Evolutionary conservation across 2,329 filamentous ascomycete genomes (phyloP).

Genomic region (Penicillium sp.): DNA sequence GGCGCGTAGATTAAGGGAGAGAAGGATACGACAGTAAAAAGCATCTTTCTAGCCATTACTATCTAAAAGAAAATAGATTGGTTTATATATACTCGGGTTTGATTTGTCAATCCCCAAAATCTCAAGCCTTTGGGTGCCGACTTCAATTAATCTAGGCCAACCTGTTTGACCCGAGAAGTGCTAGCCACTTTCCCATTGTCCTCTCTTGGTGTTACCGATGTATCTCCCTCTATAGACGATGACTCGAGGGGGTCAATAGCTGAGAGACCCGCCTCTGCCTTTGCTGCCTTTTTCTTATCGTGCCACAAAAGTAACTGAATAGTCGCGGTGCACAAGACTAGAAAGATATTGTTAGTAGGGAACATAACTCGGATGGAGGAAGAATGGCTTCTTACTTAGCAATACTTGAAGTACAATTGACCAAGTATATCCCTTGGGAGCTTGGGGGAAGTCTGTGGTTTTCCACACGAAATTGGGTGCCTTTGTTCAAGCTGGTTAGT

Average conservation of each 20-base stretch:
- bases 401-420: constrained; percentile 37
- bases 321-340: constrained; percentile 1
- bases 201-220: not conserved
- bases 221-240: not conserved
- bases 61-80: too few relatives aligned
- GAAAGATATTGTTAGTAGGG: not conserved
- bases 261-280: not conserved
- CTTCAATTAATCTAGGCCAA: not conserved
- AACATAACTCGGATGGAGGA: not conserved
- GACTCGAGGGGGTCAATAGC: not conserved
- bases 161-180: not conserved
- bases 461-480: constrained; percentile 47
- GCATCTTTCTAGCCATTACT: too few relatives aligned
- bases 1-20: too few relatives aligned
- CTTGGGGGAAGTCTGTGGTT: constrained; percentile 42
- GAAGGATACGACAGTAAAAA: too few relatives aligned
- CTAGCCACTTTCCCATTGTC: not conserved
- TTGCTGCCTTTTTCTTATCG: not conserved
- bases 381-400: constrained; percentile 28
- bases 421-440: constrained; percentile 41
- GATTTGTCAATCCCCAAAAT: not conserved
- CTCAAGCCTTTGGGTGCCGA: not conserved
- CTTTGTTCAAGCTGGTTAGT: constrained; percentile 4
- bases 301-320: constrained; percentile 4
- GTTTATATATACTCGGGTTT: not conserved